These are phyloP conservation scores for Lipomyces japonicus DNA, from an alignment of 805 yeast genomes.

Conservation along the genomic window DNA sequence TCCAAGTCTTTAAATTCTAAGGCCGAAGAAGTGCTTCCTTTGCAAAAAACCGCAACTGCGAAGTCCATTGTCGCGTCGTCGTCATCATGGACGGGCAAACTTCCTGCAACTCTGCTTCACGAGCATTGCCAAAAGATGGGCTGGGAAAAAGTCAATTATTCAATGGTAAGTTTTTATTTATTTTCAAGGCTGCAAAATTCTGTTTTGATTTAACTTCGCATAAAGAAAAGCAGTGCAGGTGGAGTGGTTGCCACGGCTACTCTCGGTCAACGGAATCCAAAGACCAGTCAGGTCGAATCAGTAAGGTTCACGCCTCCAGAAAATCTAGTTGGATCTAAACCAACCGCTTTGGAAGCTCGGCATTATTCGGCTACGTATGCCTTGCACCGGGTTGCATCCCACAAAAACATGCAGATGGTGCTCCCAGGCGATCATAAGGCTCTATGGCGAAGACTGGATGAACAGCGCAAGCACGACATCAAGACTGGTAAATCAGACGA, in stretches of 20 bases:
- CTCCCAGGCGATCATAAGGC: conserved; percentile 77
- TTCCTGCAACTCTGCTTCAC: conserved; percentile 79
- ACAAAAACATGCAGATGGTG: conserved; percentile 81
- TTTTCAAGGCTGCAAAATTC: background rate
- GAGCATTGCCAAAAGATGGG: conserved; percentile 84
- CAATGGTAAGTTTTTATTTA: conserved; percentile 47
- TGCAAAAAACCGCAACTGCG: conserved; percentile 27
- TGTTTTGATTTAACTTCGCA: conserved; percentile 1
- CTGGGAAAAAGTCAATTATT: conserved; percentile 84
- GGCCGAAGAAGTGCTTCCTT: conserved; percentile 11
- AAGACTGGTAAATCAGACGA: conserved; percentile 48
- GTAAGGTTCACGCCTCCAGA: conserved; percentile 53
- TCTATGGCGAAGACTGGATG: conserved; percentile 72
- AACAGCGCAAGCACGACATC: conserved; percentile 49
- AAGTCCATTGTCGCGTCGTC: conserved; percentile 54
- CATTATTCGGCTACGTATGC: conserved; percentile 89
- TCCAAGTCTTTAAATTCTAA: conserved; percentile 4
- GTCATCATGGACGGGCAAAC: conserved; percentile 89
- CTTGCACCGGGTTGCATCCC: conserved; percentile 68
- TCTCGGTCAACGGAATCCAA: conserved; percentile 73
- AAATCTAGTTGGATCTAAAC: conserved; percentile 58
- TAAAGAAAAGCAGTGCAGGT: conserved; percentile 39
- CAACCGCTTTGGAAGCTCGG: conserved; percentile 83
- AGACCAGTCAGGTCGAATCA: conserved; percentile 62
- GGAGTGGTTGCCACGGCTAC: conserved; percentile 67